Conservation (phyloP, 306 rosid genomes). For the Quercus robur region DNA sequence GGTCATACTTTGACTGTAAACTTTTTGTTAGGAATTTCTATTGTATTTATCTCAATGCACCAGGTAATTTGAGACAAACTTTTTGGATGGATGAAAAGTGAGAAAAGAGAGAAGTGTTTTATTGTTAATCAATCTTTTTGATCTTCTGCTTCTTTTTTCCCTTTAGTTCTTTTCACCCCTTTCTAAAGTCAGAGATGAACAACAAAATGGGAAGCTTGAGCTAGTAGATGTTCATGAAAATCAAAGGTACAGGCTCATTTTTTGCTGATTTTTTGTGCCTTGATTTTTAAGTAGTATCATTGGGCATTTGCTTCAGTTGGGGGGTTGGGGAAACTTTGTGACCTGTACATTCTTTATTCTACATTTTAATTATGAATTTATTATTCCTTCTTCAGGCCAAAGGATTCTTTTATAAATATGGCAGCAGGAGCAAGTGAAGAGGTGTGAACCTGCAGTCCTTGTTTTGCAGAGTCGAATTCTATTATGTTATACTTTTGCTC, state of each 20-base stretch:
- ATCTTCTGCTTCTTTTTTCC: conserved; percentile 6
- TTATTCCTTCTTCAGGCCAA: conserved; percentile 55
- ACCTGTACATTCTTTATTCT: neutral
- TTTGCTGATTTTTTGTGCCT: conserved; percentile 11
- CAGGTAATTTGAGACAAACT: conserved; percentile 56
- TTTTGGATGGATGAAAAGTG: conserved; percentile 14
- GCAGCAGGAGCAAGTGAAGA: conserved; percentile 98
- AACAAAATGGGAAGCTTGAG: conserved; percentile 61
- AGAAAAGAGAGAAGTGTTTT: neutral
- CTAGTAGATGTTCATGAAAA: conserved; percentile 61
- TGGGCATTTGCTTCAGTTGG: neutral
- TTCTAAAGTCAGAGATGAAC: conserved; percentile 77
- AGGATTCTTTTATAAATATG: conserved; percentile 78
- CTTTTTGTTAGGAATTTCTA: conserved; percentile 90
- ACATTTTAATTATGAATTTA: conserved; percentile 14
- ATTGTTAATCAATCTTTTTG: conserved; percentile 2
- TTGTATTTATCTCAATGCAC: conserved; percentile 98
- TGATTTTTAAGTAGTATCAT: neutral
- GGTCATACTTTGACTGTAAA: conserved; percentile 94
- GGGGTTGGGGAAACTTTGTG: neutral
- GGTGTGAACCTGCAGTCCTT: conserved; percentile 39
- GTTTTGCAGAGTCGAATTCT: conserved; percentile 5
- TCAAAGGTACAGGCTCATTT: conserved; percentile 53
- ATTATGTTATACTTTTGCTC: neutral
- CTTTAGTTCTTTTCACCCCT: conserved; percentile 87